Evolutionary conservation across 306 rosid genomes (phyloP).

Genomic region (Mimosa pudica): DNA sequence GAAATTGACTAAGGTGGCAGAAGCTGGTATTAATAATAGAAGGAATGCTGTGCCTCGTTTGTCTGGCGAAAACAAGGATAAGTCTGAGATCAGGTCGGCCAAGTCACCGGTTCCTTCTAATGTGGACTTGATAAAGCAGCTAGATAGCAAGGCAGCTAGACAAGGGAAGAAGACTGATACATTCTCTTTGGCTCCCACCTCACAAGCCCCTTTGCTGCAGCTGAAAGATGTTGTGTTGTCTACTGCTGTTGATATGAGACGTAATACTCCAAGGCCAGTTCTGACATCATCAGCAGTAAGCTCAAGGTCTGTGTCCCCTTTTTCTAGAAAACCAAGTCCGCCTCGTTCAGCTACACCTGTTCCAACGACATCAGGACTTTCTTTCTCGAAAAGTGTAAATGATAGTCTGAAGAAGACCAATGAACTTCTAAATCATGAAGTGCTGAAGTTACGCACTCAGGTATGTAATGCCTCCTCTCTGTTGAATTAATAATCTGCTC

Average conservation of each 20-base stretch:
- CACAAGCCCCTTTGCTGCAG: conserved; percentile 84
- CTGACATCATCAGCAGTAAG: conserved; percentile 78
- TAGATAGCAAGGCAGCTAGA: conserved; percentile 92
- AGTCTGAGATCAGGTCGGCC: conserved; percentile 72
- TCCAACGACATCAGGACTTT: conserved; percentile 93
- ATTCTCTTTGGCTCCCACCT: conserved; percentile 73
- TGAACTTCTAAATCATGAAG: conserved; percentile 84
- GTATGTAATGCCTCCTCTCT: conserved; percentile 44
- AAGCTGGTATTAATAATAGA: conserved; percentile 58
- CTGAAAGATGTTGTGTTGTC: conserved; percentile 86
- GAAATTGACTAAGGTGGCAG: conserved; percentile 85
- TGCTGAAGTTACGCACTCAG: conserved; percentile 74
- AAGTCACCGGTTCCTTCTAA: conserved; percentile 75
- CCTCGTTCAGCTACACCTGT: conserved; percentile 97
- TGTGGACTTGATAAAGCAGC: conserved; percentile 92
- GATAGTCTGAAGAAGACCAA: conserved; percentile 92
- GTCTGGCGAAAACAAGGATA: conserved; percentile 97
- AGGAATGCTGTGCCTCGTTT: conserved; percentile 78
- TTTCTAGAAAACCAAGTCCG: conserved; percentile 89
- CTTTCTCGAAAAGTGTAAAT: conserved; percentile 74
- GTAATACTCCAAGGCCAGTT: conserved; percentile 73
- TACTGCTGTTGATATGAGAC: conserved; percentile 72
- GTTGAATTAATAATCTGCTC: conserved; percentile 11
- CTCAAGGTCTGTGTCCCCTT: conserved; percentile 89
- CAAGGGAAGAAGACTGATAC: conserved; percentile 92